Evolutionary conservation across 371 early-diverging fungal genomes (phyloP), one percentile per base, ranked within the genome.

Genomic region (Polyrhizophydium stewartii): DNA sequence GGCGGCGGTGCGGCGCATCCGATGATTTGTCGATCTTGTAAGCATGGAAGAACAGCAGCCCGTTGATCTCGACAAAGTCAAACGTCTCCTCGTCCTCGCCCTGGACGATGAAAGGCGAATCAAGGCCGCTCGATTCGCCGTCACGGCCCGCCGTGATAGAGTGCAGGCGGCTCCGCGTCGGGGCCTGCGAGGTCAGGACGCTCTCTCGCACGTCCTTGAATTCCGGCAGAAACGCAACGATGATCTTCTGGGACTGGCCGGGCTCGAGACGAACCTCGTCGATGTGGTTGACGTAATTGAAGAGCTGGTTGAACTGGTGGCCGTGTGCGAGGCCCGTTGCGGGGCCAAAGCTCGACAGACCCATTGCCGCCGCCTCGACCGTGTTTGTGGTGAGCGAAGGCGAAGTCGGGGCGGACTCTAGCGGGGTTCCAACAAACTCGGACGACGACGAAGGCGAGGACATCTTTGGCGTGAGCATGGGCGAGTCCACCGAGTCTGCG

Each of bases 271-370:
- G 70, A 12, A 92, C 68, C 62, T 91, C 83, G 59, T 90, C 88
- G 49, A 93, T 85, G 62, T 89, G 85, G 58, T 91, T 88, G 65
- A 94, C 92, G 63, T 85, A 87, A 62, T 94, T 94, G 71, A 92
- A 94, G 0, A 94, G 79, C 63, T 92, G 89, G 64, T 92, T 94
- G 67, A 89, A 91, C 55, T 90, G 88, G 59, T 84, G 81, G 21
- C 81, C 78, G 32, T 75, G 59, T 25, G 46, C 47, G 1, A 46
- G 55, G 30, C 32, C 50, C 22, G 31, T 17, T n/a, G 50, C 59
- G 21, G 51, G 10, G n/a, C 62, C 60, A 64, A 61, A 70, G 24
- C 60, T 57, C 56, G 58, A 64, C 1, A 64, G 70, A 27, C 82
- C 77, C 10, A 74, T 67, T 13, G 85, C 79, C 1, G 82, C 77